A percentile compares a stretch with the other conserved stretches of the same genome.
phyloP scores from a whole-genome alignment of 2,329 filamentous ascomycete genomes.

The Colletotrichum limetticola region DNA sequence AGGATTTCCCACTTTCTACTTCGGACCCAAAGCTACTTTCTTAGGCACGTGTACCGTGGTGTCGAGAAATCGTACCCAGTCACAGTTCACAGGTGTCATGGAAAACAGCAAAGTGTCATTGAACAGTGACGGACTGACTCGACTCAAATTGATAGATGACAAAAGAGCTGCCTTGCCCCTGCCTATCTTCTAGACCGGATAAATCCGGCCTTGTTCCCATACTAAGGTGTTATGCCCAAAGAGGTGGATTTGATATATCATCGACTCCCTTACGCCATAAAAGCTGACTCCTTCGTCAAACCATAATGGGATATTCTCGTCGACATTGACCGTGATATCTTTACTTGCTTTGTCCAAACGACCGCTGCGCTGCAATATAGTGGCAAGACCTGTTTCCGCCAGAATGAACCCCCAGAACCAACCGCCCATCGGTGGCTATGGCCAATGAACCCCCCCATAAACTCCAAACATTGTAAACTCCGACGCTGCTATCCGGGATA shows the following conservation, averaged over 20 bases:
- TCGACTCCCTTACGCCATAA: constrained; percentile 8
- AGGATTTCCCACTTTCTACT: background rate
- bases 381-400: constrained; percentile 21
- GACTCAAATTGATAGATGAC: constrained; percentile 29
- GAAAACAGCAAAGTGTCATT: background rate
- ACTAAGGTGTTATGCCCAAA: constrained; percentile 6
- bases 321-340: constrained; percentile 29
- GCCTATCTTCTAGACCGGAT: constrained; percentile 1
- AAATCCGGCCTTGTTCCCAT: background rate
- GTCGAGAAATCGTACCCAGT: background rate
- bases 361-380: constrained; percentile 24
- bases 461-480: constrained; percentile 47
- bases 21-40: background rate
- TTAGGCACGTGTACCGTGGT: background rate
- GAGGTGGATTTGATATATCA: constrained; percentile 21
- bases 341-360: constrained; percentile 20
- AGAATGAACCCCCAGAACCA: constrained; percentile 26
- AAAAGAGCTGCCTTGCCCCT: constrained; percentile 14
- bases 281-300: constrained; percentile 9
- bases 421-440: constrained; percentile 27
- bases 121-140: constrained; percentile 5
- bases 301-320: constrained; percentile 26
- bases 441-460: constrained; percentile 30
- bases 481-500: constrained; percentile 45
- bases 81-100: background rate